These are phyloP conservation scores for Macrotyloma uniflorum DNA, from an alignment of 306 rosid genomes.

Conservation along the genomic window DNA sequence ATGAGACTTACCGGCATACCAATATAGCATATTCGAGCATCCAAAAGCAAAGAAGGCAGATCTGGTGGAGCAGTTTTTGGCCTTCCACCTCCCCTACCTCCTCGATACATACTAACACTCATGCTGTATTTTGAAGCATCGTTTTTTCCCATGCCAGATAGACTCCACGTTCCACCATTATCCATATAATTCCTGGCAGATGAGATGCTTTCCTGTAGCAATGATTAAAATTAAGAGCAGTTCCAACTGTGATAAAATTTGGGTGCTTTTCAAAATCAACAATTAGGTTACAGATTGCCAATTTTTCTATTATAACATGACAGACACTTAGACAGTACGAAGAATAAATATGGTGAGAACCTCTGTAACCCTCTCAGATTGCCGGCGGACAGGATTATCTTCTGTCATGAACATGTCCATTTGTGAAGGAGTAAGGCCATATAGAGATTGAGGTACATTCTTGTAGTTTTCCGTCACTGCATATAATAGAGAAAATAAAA, in stretches of 20 bases:
- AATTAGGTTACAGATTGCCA: neutral
- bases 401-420: conserved; percentile 94
- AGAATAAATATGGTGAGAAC: conserved; percentile 48
- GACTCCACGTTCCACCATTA: conserved; percentile 81
- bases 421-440: conserved; percentile 89
- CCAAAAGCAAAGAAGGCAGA: conserved; percentile 90
- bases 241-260: neutral
- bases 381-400: conserved; percentile 67
- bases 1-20: conserved; percentile 89
- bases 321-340: neutral
- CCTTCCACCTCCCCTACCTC: conserved; percentile 77
- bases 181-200: conserved; percentile 73
- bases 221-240: conserved; percentile 25
- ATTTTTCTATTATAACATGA: neutral
- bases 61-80: conserved; percentile 90
- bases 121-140: conserved; percentile 72
- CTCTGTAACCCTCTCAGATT: conserved; percentile 76
- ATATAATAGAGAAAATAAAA: conserved; percentile 34
- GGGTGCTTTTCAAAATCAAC: conserved; percentile 5
- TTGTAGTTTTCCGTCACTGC: conserved; percentile 86
- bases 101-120: conserved; percentile 88
- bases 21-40: conserved; percentile 82
- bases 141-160: conserved; percentile 51
- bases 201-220: conserved; percentile 78
- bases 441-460: conserved; percentile 71